Percentiles rank a stretch among this genome's conserved stretches.
Evolutionary conservation across 2,329 filamentous ascomycete species (phyloP).

Genomic region (Ophiobolus disseminans): DNA sequence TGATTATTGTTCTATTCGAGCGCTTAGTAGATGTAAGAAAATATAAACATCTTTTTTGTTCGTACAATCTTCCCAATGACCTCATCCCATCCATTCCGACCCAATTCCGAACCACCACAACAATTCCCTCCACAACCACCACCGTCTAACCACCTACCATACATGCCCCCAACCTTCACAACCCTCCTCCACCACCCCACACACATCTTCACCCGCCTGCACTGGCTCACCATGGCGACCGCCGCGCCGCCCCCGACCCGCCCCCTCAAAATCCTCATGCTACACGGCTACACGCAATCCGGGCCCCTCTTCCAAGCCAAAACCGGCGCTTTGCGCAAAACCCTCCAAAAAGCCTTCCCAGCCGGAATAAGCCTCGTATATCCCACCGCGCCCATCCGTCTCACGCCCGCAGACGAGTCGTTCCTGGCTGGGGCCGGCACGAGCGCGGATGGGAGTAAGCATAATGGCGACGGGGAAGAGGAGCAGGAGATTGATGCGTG

Average conservation of each 20-base stretch:
- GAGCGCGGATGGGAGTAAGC: constrained; percentile 11
- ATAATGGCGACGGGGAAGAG: constrained; percentile 33
- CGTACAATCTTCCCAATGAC: too few species aligned
- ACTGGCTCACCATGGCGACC: constrained; percentile 38
- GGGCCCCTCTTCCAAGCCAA: constrained; percentile 85
- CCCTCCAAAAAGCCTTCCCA: constrained; percentile 75
- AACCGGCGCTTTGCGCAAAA: constrained; percentile 84
- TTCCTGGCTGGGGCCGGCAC: constrained; percentile 54
- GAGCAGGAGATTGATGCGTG: constrained; percentile 70
- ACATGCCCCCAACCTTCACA: constrained; percentile 11
- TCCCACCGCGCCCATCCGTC: constrained; percentile 54
- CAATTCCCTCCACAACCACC: neutral
- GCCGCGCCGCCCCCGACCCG: constrained; percentile 37
- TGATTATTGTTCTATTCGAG: too few species aligned
- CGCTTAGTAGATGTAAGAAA: too few species aligned
- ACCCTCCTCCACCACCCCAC: constrained; percentile 18
- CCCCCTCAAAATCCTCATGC: constrained; percentile 57
- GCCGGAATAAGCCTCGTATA: constrained; percentile 56
- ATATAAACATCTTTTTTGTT: too few species aligned
- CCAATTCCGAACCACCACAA: too few species aligned
- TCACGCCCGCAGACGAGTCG: constrained; percentile 57
- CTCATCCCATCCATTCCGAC: too few species aligned
- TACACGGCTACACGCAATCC: constrained; percentile 85
- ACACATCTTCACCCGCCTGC: constrained; percentile 26
- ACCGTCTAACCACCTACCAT: constrained; percentile 1